These are phyloP conservation scores for Verticillium longisporum DNA, from an alignment of 2,329 filamentous ascomycete genomes.

Conservation along the genomic window DNA sequence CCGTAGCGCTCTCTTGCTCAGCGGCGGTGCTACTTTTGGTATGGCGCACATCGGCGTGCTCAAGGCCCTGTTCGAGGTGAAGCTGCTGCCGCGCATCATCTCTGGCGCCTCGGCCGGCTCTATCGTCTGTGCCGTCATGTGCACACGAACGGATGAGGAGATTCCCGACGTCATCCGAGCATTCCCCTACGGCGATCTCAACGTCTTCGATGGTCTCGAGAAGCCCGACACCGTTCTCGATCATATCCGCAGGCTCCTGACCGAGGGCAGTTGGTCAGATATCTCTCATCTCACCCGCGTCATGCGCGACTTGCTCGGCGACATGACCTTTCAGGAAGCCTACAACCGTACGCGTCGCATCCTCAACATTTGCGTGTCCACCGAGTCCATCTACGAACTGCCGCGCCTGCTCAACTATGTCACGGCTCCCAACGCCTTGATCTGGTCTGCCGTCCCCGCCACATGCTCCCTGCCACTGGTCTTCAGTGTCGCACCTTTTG, in stretches of 20 bases:
- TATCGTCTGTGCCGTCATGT: constrained; percentile 76
- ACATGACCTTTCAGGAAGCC: constrained; percentile 91
- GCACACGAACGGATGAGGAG: constrained; percentile 71
- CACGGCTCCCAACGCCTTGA: constrained; percentile 87
- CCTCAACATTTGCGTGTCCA: constrained; percentile 90
- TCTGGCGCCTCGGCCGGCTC: constrained; percentile 83
- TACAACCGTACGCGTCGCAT: constrained; percentile 89
- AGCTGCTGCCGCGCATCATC: constrained; percentile 75
- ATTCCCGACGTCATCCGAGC: constrained; percentile 61
- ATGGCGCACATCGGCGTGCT: constrained; percentile 90
- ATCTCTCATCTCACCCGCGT: constrained; percentile 75
- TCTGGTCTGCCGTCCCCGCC: constrained; percentile 94
- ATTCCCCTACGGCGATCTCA: constrained; percentile 74
- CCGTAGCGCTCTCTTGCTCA: constrained; percentile 75
- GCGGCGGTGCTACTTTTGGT: constrained; percentile 81
- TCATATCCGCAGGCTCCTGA: constrained; percentile 67
- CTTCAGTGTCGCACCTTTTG: constrained; percentile 71
- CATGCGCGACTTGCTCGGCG: constrained; percentile 73
- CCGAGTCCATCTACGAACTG: constrained; percentile 78
- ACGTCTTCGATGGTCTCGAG: constrained; percentile 65
- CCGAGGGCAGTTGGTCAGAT: constrained; percentile 79
- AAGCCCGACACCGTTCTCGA: constrained; percentile 56
- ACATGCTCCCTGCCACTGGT: constrained; percentile 89
- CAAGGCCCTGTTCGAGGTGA: constrained; percentile 69
- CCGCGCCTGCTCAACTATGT: constrained; percentile 86